Evolutionary conservation across 2,329 filamentous ascomycete species (phyloP).

Genomic region (Ceratocystis destructans): DNA sequence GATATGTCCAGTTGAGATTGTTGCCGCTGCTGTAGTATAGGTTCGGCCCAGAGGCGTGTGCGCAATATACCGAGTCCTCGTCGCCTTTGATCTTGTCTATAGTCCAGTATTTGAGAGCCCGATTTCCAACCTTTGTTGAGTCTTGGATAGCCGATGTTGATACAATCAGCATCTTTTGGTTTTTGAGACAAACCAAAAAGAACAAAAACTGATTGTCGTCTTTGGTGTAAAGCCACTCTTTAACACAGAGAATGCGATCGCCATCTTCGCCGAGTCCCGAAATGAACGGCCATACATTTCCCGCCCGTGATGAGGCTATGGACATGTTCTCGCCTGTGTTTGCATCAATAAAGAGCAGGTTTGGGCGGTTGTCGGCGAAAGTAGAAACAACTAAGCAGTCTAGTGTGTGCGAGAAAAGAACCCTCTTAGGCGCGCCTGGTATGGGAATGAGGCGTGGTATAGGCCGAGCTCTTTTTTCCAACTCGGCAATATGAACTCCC

Average conservation of each 20-base stretch:
- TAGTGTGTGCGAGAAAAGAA: conserved; percentile 42
- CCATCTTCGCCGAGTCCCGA: conserved; percentile 42
- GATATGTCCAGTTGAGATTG: conserved; percentile 41
- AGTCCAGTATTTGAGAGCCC: conserved; percentile 40
- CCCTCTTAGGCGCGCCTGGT: conserved; percentile 35
- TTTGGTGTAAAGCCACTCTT: conserved; percentile 49
- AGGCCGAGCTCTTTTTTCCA: conserved; percentile 33
- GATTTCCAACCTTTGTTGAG: conserved; percentile 21
- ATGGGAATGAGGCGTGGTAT: conserved; percentile 38
- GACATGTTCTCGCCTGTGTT: conserved; percentile 41
- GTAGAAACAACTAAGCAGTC: conserved; percentile 42
- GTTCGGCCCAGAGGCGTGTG: conserved; percentile 40
- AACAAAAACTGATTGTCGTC: conserved; percentile 47
- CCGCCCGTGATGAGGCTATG: conserved; percentile 31
- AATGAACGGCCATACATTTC: conserved; percentile 33
- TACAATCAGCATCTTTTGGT: conserved; percentile 43
- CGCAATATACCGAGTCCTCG: conserved; percentile 39
- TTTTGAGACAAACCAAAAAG: conserved; percentile 45
- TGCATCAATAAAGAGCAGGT: conserved; percentile 43
- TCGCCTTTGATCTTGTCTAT: conserved; percentile 35
- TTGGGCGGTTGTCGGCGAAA: conserved; percentile 31
- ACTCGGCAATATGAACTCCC: conserved; percentile 39
- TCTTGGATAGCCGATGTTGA: conserved; percentile 25
- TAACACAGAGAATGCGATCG: conserved; percentile 46
- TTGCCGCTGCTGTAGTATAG: conserved; percentile 43